Evolutionary conservation across 2,329 filamentous ascomycete species (phyloP), one percentile per base, ranked within the genome.

Genomic region (Rachicladosporium sp.): DNA sequence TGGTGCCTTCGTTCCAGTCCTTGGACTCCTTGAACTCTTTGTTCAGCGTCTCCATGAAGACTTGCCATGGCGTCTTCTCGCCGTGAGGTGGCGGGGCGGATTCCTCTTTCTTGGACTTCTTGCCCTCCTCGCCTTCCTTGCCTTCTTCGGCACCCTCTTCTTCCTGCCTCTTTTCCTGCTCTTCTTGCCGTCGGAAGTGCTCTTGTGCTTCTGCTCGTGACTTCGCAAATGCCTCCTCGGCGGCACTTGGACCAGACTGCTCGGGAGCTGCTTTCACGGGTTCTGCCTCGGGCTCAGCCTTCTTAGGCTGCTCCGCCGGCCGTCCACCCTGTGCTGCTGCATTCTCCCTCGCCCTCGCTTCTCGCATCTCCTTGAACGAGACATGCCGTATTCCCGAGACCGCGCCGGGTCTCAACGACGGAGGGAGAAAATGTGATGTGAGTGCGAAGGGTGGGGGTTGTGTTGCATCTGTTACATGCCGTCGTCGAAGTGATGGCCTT

Each of bases 1-100:
- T 96, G 32, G 89, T 98, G 33, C 86, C 93, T 58, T 98, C 91
- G 57, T 98, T 94, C 91, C 91, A 98, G 62, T 98, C 91, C 59
- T 96, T 94, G 10, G 88, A 96, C 38, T 86, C 83, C 63, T 95
- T 87, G 66, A 98, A 93, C 64, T 98, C 91, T 42, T 72, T 74
- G 61, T 85, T 78, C 64, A 98, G 76, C n/a, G 91, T 98, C 58
- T 98, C 91, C 56, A 85, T 85, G 68, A 98, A 98, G 27, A 98
- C 91, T 61, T 96, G 86, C 88, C 91, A 96, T 39, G 91, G 91
- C 3, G 89, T 91, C 71, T 98, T 98, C 67, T 94, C 87, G 45
- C 91, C 91, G 57, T 98, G 91, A 12, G 88, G 89, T n/a, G 91
- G 89, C 10, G 88, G 89, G 13, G 89, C 85, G 9, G 88, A 80